These are phyloP conservation scores for Gentiana dahurica DNA, from an alignment of 257 asterid genomes.

Conservation along the genomic window DNA sequence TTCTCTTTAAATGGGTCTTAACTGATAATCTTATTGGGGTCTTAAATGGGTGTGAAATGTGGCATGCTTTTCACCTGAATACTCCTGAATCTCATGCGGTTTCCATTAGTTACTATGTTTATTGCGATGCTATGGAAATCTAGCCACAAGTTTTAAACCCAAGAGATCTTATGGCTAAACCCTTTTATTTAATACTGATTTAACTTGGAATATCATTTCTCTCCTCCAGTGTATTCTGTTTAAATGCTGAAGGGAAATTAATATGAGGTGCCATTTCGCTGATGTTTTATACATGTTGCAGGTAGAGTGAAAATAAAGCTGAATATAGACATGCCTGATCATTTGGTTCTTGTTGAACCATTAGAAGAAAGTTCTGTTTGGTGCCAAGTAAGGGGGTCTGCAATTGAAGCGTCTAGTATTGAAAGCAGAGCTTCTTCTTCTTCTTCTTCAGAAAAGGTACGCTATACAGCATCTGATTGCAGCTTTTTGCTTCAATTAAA, in stretches of 20 bases:
- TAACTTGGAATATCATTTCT: neutral
- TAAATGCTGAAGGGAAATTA: neutral
- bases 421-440: conserved; percentile 32
- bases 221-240: neutral
- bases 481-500: too few relatives aligned
- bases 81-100: too few relatives aligned
- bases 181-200: too few relatives aligned
- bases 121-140: too few relatives aligned
- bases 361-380: conserved; percentile 63
- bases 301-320: conserved; percentile 58
- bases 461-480: neutral
- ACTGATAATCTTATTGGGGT: too few relatives aligned
- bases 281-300: conserved; percentile 19
- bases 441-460: conserved; percentile 38
- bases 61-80: too few relatives aligned
- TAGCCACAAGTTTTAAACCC: too few relatives aligned
- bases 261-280: neutral
- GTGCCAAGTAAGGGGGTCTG: conserved; percentile 91
- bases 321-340: conserved; percentile 47
- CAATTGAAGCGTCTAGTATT: conserved; percentile 50
- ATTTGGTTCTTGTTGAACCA: conserved; percentile 61
- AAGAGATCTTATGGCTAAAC: too few relatives aligned
- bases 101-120: too few relatives aligned
- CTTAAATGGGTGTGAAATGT: too few relatives aligned
- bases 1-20: too few relatives aligned